Percentiles rank a stretch among this genome's conserved stretches.
Conservation (phyloP, 108 stramenopile species). For the Aurantiochytrium sp. region DNA sequence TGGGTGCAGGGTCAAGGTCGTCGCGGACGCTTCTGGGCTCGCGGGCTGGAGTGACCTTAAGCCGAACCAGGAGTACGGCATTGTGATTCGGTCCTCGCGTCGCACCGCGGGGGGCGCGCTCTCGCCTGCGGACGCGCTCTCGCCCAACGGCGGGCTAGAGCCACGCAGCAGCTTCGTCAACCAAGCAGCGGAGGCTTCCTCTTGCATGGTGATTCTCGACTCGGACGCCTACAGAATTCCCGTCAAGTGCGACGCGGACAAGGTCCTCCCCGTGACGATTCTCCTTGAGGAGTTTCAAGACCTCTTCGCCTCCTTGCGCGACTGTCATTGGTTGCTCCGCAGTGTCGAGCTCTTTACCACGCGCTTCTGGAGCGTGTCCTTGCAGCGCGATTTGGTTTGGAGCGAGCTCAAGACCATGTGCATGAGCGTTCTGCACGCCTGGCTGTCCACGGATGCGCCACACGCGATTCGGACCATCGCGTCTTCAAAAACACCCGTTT, state of each 20-base stretch:
- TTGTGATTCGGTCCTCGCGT: background rate
- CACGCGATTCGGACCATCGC: background rate
- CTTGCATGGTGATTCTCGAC: slow-evolving; percentile 3
- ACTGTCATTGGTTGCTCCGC: background rate
- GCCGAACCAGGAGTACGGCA: background rate
- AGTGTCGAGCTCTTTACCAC: background rate
- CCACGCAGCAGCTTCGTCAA: background rate
- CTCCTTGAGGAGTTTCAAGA: background rate
- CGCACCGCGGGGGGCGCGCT: background rate
- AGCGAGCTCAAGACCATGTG: background rate
- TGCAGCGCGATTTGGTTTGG: slow-evolving; percentile 13
- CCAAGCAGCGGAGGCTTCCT: background rate
- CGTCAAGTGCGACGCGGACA: background rate
- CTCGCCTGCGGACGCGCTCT: too few species aligned
- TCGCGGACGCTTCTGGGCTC: background rate
- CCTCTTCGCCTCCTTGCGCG: background rate
- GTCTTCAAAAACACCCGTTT: background rate
- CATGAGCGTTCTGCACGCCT: slow-evolving; percentile 24
- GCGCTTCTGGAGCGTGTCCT: slow-evolving; percentile 7
- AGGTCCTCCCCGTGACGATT: background rate
- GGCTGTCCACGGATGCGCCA: background rate
- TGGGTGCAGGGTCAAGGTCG: slow-evolving; percentile 14
- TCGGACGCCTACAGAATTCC: background rate
- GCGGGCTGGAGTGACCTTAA: background rate
- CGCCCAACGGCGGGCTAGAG: background rate